Base-by-base conservation (phyloP, 768 basidiomycete species). In the Psilocybe sp. region DNA sequence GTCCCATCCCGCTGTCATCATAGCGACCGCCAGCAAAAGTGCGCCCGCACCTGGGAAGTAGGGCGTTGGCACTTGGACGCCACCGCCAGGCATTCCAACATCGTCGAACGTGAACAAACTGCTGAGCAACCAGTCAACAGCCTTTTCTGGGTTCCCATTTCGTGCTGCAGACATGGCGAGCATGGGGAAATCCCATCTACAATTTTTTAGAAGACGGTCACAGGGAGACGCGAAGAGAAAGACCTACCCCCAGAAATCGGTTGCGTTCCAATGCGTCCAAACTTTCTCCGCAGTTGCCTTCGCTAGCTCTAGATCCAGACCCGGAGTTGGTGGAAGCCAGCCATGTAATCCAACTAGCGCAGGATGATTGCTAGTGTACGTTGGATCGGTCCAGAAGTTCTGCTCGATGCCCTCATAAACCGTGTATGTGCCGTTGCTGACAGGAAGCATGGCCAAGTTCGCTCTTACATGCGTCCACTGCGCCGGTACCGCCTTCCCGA, bases 1-100 rank as follows among this genome's bases (percentile, higher is more conserved):
- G 59, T 82, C 80, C 82, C 82, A 84, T 0, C 82, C 82, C 23
- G 54, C 66, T 13, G 78, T 75, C 81, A 84, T 81, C 74, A 81
- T 78, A 10, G 79, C 80, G 5, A 79, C 56, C 0, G 78, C 74
- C 38, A 73, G 73, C 23, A 82, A 62, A n/a, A 82, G 61, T 2
- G 70, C 69, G 0, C 81, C 80, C 5, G 79, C 70, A 5, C 79
- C 79, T 8, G 80, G 81, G 59, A 82, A 82, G 62, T 82, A 82
- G 4, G 81, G 81, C 20, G 78, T 79, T 15, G 80, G 77, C 4
- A 80, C 78, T 40, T 69, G 70, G 28, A 75, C 71, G 4, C 79
- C 80, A 6, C 81, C 79, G 14, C 77, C 63, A 1, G 82, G 82
- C 79, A 81, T 81, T 4, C 81, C 82, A 12, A 76, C 73, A 46